These are phyloP conservation scores for Yarrowia sp. DNA, from an alignment of 805 yeast species.

Conservation along the genomic window DNA sequence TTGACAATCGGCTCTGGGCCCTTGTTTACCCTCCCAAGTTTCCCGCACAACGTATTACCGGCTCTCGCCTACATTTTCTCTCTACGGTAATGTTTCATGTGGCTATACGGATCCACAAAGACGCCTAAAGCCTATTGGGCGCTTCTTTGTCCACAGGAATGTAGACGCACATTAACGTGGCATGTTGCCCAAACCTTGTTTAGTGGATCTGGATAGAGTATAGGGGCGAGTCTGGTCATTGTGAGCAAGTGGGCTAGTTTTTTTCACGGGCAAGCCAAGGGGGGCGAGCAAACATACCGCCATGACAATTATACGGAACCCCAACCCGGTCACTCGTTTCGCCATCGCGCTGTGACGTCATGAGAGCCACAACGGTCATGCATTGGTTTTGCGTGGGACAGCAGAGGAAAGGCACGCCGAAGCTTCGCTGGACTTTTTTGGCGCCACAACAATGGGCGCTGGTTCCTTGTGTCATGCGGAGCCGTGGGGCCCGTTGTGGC, in stretches of 20 bases:
- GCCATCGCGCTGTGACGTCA: constrained; percentile 1
- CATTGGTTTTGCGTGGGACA: constrained; percentile 18
- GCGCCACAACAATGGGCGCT: neutral
- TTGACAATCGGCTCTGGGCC: too few relatives aligned
- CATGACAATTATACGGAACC: too few relatives aligned
- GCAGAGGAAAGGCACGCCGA: constrained; percentile 15
- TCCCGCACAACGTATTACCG: too few relatives aligned
- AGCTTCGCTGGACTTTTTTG: neutral
- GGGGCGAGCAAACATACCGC: too few relatives aligned
- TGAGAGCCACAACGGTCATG: constrained; percentile 9
- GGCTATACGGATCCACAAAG: constrained; percentile 25
- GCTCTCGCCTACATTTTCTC: constrained; percentile 22
- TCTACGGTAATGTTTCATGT: constrained; percentile 20
- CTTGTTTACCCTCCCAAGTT: too few relatives aligned
- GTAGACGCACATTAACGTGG: constrained; percentile 26
- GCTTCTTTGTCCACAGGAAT: neutral
- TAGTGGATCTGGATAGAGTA: constrained; percentile 13
- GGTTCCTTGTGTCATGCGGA: too few relatives aligned
- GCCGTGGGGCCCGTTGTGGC: neutral
- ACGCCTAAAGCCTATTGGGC: neutral
- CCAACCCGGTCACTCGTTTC: too few relatives aligned
- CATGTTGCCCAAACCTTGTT: constrained; percentile 7
- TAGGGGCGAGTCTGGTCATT: too few relatives aligned
- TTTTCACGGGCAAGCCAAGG: too few relatives aligned
- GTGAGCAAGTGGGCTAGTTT: neutral